These are phyloP conservation scores for Dryas drummondii DNA, from an alignment of 306 rosid species.

Conservation along the genomic window DNA sequence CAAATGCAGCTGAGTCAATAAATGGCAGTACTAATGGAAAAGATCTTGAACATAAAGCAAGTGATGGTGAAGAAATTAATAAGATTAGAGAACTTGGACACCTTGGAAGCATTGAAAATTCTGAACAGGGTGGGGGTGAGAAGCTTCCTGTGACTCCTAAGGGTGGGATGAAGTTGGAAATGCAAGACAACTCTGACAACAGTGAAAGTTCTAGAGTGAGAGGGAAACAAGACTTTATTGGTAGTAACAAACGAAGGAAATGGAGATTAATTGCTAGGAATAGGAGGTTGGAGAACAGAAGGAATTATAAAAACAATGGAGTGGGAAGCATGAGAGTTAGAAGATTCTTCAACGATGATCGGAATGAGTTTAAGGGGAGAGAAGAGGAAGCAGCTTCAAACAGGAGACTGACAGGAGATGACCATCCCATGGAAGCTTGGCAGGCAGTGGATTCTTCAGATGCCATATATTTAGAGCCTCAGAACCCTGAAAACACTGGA, in stretches of 20 bases:
- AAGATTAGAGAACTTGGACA: slow-evolving; percentile 16
- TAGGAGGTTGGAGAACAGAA: slow-evolving; percentile 35
- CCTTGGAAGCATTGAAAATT: slow-evolving; percentile 21
- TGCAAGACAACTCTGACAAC: slow-evolving; percentile 4
- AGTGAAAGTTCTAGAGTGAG: slow-evolving; percentile 1
- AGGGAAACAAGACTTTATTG: slow-evolving; percentile 35
- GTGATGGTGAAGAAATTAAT: slow-evolving; percentile 25
- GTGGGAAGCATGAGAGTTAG: slow-evolving; percentile 22
- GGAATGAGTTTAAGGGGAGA: slow-evolving; percentile 18
- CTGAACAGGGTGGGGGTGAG: slow-evolving; percentile 13
- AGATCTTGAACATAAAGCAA: slow-evolving; percentile 22
- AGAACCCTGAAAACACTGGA: slow-evolving; percentile 23
- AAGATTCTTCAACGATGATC: slow-evolving; percentile 32
- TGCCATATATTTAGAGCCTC: slow-evolving; percentile 18
- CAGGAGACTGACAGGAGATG: slow-evolving; percentile 11
- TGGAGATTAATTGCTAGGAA: slow-evolving; percentile 44
- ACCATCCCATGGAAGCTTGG: slow-evolving; percentile 19
- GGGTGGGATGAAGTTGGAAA: slow-evolving; percentile 21
- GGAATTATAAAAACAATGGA: slow-evolving; percentile 31
- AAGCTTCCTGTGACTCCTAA: slow-evolving; percentile 15
- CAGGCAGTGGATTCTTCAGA: background rate
- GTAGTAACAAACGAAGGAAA: slow-evolving; percentile 39
- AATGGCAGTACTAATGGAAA: slow-evolving; percentile 5
- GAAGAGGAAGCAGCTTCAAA: slow-evolving; percentile 19
- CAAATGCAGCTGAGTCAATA: slow-evolving; percentile 1